Evolutionary conservation across 345 rosid genomes (phyloP).

Genomic region (Cardamine chenopodiifolia): DNA sequence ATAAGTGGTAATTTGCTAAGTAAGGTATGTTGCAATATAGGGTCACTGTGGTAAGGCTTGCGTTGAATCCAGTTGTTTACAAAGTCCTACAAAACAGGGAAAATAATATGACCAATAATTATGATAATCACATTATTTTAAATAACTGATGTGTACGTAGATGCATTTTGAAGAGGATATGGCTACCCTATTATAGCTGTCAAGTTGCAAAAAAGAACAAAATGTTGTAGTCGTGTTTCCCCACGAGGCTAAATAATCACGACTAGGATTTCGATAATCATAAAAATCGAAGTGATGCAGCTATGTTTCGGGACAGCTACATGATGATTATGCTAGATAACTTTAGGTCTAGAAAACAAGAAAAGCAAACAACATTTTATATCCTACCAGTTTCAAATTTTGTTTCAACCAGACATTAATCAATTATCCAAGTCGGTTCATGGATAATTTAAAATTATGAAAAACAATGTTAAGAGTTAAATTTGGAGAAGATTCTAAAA

Average conservation of each 20-base stretch:
- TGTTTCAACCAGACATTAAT: not conserved
- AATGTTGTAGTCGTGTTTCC: not conserved
- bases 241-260: not conserved
- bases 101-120: too few relatives aligned
- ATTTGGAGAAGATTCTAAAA: not conserved
- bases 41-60: not conserved
- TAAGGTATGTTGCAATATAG: not conserved
- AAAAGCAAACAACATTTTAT: not conserved
- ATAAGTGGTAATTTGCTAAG: not conserved
- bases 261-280: not conserved
- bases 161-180: too few relatives aligned
- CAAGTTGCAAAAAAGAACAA: not conserved
- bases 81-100: not conserved
- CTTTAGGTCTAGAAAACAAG: too few relatives aligned
- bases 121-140: too few relatives aligned
- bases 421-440: not conserved
- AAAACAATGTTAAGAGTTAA: not conserved
- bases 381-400: not conserved
- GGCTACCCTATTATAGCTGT: too few relatives aligned
- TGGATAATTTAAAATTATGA: too few relatives aligned
- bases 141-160: too few relatives aligned
- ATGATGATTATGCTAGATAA: not conserved
- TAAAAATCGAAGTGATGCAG: not conserved
- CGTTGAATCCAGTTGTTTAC: too few relatives aligned
- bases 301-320: not conserved